Conservation (phyloP, 768 basidiomycete species). For the Naganishia antarctica region DNA sequence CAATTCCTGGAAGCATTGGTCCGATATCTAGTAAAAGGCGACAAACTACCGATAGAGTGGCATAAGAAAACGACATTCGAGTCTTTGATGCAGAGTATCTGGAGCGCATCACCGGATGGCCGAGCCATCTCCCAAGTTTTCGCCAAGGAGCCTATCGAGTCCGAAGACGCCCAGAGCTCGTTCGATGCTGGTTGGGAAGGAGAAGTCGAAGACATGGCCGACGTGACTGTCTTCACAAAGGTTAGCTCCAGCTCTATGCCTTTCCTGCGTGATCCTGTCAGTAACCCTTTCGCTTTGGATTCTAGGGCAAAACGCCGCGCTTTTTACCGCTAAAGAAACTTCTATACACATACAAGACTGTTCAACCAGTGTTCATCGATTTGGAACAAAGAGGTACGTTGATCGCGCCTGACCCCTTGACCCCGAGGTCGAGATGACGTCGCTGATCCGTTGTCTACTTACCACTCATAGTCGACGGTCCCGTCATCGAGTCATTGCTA, state of each 20-base stretch:
- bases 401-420: no score
- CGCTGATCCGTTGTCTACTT: background rate
- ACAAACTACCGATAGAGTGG: background rate
- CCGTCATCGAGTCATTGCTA: slow-evolving; percentile 8
- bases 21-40: background rate
- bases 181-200: background rate
- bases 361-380: slow-evolving; percentile 3
- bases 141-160: background rate
- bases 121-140: background rate
- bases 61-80: background rate
- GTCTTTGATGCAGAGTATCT: background rate
- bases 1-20: slow-evolving; percentile 5
- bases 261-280: no score
- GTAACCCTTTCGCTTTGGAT: no score
- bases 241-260: background rate
- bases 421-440: no score
- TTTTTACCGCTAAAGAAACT: background rate
- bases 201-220: background rate
- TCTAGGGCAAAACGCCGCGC: slow-evolving; percentile 1
- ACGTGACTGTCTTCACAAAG: slow-evolving; percentile 8
- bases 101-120: background rate
- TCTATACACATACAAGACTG: background rate
- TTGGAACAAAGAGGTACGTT: background rate
- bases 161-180: no score
- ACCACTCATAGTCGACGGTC: background rate